Percentiles rank a stretch among this genome's conserved stretches.
phyloP scores from a whole-genome alignment of 768 basidiomycete species.

The Boletus eberwhitei region DNA sequence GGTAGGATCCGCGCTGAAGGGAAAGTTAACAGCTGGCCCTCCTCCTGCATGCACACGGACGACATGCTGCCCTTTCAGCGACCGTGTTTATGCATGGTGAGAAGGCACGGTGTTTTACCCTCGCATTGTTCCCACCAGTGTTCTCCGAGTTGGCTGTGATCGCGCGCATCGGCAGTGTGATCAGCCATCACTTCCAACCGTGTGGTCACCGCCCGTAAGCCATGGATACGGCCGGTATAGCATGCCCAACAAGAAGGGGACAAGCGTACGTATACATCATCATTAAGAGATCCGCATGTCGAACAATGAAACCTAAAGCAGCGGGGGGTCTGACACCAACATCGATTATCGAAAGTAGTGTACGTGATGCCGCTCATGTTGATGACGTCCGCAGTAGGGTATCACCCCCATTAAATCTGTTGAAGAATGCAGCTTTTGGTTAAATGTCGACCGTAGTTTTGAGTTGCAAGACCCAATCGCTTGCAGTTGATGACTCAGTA shows the following conservation, averaged over 20 bases:
- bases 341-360: constrained; percentile 54
- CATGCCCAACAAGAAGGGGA: background rate
- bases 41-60: constrained; percentile 11
- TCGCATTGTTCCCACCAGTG: constrained; percentile 7
- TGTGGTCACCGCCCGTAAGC: constrained; percentile 33
- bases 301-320: constrained; percentile 56
- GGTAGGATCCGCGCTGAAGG: constrained; percentile 11
- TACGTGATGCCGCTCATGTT: constrained; percentile 50
- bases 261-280: constrained; percentile 53
- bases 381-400: constrained; percentile 46
- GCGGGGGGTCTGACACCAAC: constrained; percentile 53
- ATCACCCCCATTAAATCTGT: constrained; percentile 40
- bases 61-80: constrained; percentile 11
- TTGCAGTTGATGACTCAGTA: constrained; percentile 49
- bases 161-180: constrained; percentile 2
- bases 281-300: constrained; percentile 57
- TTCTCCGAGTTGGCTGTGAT: constrained; percentile 5
- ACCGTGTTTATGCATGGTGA: constrained; percentile 13
- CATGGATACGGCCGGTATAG: constrained; percentile 11
- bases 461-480: constrained; percentile 36
- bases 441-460: constrained; percentile 47
- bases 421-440: constrained; percentile 54
- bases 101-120: constrained; percentile 25
- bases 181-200: constrained; percentile 4
- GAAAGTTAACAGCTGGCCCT: background rate